These are phyloP conservation scores for Fusarium sp. DNA, from an alignment of 2,329 filamentous ascomycete species.

Conservation along the genomic window DNA sequence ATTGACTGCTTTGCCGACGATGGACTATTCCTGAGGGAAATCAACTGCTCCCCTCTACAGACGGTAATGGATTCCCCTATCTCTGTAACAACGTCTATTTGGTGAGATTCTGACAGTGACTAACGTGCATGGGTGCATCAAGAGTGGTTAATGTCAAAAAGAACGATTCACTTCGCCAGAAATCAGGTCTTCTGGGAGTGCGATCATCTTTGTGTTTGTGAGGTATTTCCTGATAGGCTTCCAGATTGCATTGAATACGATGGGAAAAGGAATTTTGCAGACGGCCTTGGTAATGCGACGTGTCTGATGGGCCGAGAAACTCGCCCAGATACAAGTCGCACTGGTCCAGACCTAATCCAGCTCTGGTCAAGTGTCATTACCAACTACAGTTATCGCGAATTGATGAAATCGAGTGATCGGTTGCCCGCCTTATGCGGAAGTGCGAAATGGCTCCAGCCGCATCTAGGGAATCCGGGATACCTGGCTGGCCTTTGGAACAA, in stretches of 20 bases:
- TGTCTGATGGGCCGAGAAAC: neutral
- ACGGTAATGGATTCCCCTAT: fast-evolving
- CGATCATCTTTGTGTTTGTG: neutral
- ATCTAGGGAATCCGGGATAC: neutral
- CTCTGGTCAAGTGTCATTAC: neutral
- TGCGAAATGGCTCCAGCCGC: neutral
- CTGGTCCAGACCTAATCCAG: neutral
- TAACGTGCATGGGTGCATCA: neutral
- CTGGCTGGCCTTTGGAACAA: neutral
- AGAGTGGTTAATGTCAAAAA: neutral
- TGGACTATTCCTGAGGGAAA: neutral
- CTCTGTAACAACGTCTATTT: fast-evolving
- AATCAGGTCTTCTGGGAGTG: neutral
- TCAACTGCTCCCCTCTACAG: neutral
- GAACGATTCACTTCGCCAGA: neutral
- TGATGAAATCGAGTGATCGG: neutral
- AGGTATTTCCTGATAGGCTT: neutral
- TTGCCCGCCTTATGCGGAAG: neutral
- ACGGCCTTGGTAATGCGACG: fast-evolving
- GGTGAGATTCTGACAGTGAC: neutral
- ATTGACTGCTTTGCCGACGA: neutral
- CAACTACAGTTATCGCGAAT: fast-evolving
- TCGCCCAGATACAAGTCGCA: neutral
- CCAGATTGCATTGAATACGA: fast-evolving
- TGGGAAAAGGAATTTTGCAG: neutral